Percentiles rank a stretch among this genome's conserved stretches.
Conservation (phyloP, 371 early-diverging fungal species). For the Sporodiniella umbellata region DNA sequence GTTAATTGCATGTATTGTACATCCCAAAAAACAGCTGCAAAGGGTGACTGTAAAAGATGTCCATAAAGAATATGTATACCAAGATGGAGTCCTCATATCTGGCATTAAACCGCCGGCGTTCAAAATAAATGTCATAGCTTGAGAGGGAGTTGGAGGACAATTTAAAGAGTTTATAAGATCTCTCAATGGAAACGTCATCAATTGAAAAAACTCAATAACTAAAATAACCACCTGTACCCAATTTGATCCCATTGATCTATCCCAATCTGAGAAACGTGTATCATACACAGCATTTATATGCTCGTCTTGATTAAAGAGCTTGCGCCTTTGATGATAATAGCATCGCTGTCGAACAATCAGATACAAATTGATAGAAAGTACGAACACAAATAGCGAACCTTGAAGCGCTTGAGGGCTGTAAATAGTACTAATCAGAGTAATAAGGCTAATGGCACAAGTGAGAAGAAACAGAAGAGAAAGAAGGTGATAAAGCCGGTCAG, state of each 20-base stretch:
- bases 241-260: slow-evolving; percentile 46
- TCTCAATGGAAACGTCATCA: slow-evolving; percentile 53
- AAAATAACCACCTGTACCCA: slow-evolving; percentile 58
- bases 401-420: slow-evolving; percentile 28
- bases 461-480: slow-evolving; percentile 32
- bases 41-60: slow-evolving; percentile 32
- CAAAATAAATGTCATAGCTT: slow-evolving; percentile 28
- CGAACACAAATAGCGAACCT: slow-evolving; percentile 49
- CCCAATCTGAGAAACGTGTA: slow-evolving; percentile 38
- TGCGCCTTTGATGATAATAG: slow-evolving; percentile 41
- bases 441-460: slow-evolving; percentile 24
- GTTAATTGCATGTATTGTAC: slow-evolving; percentile 35
- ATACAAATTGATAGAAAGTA: slow-evolving; percentile 51
- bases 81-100: slow-evolving; percentile 46
- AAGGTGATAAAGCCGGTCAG: slow-evolving; percentile 34
- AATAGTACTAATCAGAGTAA: slow-evolving; percentile 33
- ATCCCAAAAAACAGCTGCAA: slow-evolving; percentile 28
- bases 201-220: slow-evolving; percentile 58
- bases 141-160: slow-evolving; percentile 10
- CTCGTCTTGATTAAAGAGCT: slow-evolving; percentile 41
- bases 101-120: slow-evolving; percentile 49
- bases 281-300: slow-evolving; percentile 43
- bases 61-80: slow-evolving; percentile 52
- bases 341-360: slow-evolving; percentile 51
- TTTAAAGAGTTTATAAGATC: slow-evolving; percentile 40